These are phyloP conservation scores for Saccharomyces hybrid DNA, from an alignment of 1,139 yeast genomes.

Conservation along the genomic window DNA sequence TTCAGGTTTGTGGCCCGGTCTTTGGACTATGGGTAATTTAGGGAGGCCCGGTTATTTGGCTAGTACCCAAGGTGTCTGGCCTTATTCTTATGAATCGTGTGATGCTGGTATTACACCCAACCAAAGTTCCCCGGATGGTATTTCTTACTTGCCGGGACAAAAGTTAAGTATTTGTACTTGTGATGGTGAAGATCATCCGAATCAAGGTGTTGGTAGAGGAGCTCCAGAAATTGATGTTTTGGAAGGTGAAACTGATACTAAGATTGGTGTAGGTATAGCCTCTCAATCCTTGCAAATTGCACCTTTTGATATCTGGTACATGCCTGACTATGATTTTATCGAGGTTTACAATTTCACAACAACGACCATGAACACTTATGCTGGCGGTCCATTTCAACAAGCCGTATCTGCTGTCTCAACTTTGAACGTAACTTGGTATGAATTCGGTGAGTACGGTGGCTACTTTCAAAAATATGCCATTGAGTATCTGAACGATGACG, in stretches of 20 bases:
- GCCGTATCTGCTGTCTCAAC: constrained; percentile 70
- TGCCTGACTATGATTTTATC: constrained; percentile 67
- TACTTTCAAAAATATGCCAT: constrained; percentile 65
- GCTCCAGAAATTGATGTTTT: constrained; percentile 82
- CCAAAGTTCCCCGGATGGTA: constrained; percentile 74
- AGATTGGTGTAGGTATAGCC: constrained; percentile 50
- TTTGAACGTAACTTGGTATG: constrained; percentile 68
- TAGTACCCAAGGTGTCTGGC: constrained; percentile 82
- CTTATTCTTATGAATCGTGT: constrained; percentile 68
- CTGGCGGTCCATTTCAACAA: constrained; percentile 82
- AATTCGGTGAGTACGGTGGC: constrained; percentile 41
- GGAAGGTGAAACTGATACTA: constrained; percentile 60
- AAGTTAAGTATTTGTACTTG: constrained; percentile 62
- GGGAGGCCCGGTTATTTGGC: constrained; percentile 79
- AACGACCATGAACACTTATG: constrained; percentile 65
- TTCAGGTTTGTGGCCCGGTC: constrained; percentile 81
- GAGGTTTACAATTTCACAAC: constrained; percentile 53
- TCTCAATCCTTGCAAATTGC: constrained; percentile 80
- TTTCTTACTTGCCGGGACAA: constrained; percentile 73
- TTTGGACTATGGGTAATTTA: constrained; percentile 80
- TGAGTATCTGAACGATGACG: constrained; percentile 62
- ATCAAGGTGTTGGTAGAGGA: constrained; percentile 70
- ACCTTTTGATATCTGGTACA: constrained; percentile 79
- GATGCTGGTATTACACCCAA: constrained; percentile 85
- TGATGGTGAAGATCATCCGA: constrained; percentile 69